phyloP scores from a whole-genome alignment of 768 basidiomycete species.

The Xanthoconium purpureum region DNA sequence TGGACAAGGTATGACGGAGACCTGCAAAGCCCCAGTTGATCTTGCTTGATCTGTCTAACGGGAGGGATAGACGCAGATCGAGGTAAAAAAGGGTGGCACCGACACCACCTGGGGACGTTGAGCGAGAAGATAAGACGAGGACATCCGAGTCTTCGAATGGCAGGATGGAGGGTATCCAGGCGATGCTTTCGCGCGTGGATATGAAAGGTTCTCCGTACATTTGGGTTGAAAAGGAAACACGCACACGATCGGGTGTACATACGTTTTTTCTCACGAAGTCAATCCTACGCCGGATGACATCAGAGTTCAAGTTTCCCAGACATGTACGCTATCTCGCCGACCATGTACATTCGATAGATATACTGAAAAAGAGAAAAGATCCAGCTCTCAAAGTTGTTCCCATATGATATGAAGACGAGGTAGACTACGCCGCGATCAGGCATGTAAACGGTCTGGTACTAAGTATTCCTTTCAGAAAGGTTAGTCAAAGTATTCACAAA shows the following conservation, averaged over 20 bases:
- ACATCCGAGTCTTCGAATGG: slow-evolving; percentile 27
- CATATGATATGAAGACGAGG: too few species aligned
- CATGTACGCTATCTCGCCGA: too few species aligned
- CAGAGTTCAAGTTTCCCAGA: too few species aligned
- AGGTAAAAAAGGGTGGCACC: slow-evolving; percentile 23
- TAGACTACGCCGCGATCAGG: too few species aligned
- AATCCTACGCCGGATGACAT: background rate
- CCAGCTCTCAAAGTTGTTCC: too few species aligned
- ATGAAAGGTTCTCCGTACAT: slow-evolving; percentile 20
- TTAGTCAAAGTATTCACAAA: too few species aligned
- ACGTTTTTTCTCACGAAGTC: background rate
- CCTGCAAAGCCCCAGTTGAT: slow-evolving; percentile 27
- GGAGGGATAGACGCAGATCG: slow-evolving; percentile 26
- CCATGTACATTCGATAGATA: too few species aligned
- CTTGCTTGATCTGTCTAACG: slow-evolving; percentile 13
- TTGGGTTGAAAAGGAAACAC: background rate
- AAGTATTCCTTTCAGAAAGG: too few species aligned
- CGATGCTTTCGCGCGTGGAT: slow-evolving; percentile 21
- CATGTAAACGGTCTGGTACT: too few species aligned
- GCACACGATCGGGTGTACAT: too few species aligned
- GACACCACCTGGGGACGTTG: slow-evolving; percentile 14
- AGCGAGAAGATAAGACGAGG: slow-evolving; percentile 28
- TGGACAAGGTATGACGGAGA: slow-evolving; percentile 21
- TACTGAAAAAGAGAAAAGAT: too few species aligned
- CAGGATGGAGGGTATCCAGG: slow-evolving; percentile 17